Base-by-base conservation (phyloP, 1,139 yeast genomes). In the Pneumocystis wakefieldiae region DNA sequence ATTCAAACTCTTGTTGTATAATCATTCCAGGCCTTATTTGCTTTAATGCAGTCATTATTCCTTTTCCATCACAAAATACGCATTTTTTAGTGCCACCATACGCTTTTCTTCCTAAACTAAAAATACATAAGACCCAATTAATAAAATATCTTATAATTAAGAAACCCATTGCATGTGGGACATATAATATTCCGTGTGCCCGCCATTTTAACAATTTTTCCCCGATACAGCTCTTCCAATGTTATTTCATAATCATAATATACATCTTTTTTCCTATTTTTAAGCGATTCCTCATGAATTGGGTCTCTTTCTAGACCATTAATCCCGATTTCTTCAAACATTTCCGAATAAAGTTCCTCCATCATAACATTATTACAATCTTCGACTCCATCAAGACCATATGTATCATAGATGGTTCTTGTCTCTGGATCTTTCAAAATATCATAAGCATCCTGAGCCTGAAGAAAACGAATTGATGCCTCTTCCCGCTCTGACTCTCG, bases 21-120 rank as follows among this genome's bases (percentile, higher is more conserved):
- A 84, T 84, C 70, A 87, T 76, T 1, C 96, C 96, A 0, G 91
- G 90, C 0, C 86, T 91, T 57, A 87, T 80, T 64, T 90, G 79
- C 71, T 83, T 82, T 15, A 64, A 59, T 42, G 63, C 66, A 66
- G 82, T 79, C 5, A 80, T 79, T 61, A 74, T 73, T 1, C 97
- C 97, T 62, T 77, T 76, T 4, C 97, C 97, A 35, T 81, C 78
- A 76, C 98, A 92, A 4, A 78, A 73, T 0, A 79, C 76, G 77
- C 97, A 88, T 53, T 74, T 74, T 60, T 78, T 79, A 39, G 80
- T 74, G 29, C 41, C 61, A 0, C 95, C 90, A 65, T 81, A 77
- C 63, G 82, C 78, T 68, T 80, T 82, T 39, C 86, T 83, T 2
- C 67, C 67, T 8, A 63, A 57, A 24, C 55, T 17, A 28, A 57